Base-by-base conservation (phyloP, 2,329 filamentous ascomycete genomes). In the Exophiala aquamarina region DNA sequence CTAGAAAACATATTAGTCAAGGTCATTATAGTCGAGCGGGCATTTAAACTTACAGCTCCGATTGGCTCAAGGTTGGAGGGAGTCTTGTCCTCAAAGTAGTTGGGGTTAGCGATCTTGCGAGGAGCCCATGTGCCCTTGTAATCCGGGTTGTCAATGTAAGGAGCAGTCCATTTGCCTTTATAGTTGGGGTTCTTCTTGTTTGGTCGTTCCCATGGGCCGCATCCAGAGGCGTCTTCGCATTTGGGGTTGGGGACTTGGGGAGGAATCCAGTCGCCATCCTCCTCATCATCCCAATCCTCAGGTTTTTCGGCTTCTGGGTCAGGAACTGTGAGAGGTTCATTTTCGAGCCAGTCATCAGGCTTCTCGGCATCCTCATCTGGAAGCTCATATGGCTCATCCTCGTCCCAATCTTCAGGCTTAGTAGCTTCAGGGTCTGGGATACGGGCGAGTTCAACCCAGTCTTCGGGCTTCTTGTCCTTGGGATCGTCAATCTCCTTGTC, bases 231-330 rank as follows among this genome's bases (percentile, higher is more conserved):
- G 49, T 97, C 92, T 57, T 84, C 82, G 67, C 93, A 97, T 83
- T 95, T 95, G 71, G 92, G 88, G 83, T 98, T 97, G 68, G 89
- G 81, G 45, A 98, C 83, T 45, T 84, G 90, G 49, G 92, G 93
- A 42, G 91, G 75, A 59, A 95, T 71, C 90, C 91, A 98, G 77
- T 98, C 93, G 70, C 93, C 93, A 70, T 98, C 93, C 77, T 98
- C 93, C 77, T 98, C 93, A 50, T 98, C 92, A 74, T 96, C 92
- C 93, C 93, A 98, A 69, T 97, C 93, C 75, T 95, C 91, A 55
- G 93, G 93, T 86, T 97, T 98, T 77, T 88, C 79, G 41, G 92
- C 90, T 76, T 95, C 90, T 46, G 93, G 93, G 75, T 98, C 93
- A 48, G 91, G 81, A 52, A 97, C 77, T 58, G 82, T 87, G 55